Evolutionary conservation across 2,329 filamentous ascomycete genomes (phyloP).

Genomic region (Ophioceras dolichostomum): DNA sequence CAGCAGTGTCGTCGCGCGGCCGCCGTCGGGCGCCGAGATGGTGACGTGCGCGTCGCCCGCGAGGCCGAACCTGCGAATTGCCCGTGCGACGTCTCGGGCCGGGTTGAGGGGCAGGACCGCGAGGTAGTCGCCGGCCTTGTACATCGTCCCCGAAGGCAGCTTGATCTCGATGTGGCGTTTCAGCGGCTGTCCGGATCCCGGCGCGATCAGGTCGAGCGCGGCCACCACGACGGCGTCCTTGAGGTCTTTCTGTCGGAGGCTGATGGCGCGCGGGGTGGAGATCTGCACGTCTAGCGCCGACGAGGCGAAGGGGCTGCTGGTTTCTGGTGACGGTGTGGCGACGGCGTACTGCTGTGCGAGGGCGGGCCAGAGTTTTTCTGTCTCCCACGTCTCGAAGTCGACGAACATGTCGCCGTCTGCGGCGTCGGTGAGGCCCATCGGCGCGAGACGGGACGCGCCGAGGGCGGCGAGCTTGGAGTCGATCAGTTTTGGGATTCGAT

Average conservation of each 20-base stretch:
- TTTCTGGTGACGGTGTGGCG: no score
- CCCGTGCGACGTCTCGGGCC: slow-evolving; percentile 45
- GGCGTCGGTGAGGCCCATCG: slow-evolving; percentile 46
- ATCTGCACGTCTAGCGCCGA: slow-evolving; percentile 32
- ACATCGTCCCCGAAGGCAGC: slow-evolving; percentile 46
- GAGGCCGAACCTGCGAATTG: slow-evolving; percentile 52
- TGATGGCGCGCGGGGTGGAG: slow-evolving; percentile 38
- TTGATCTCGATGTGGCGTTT: slow-evolving; percentile 58
- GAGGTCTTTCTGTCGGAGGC: slow-evolving; percentile 52
- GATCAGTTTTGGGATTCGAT: slow-evolving; percentile 52
- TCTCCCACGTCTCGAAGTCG: slow-evolving; percentile 56
- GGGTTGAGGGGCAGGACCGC: slow-evolving; percentile 63
- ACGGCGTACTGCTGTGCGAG: slow-evolving; percentile 30
- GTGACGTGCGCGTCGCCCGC: slow-evolving; percentile 57
- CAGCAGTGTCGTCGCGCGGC: slow-evolving; percentile 32
- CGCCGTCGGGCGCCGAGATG: slow-evolving; percentile 39
- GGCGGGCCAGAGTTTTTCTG: slow-evolving; percentile 36
- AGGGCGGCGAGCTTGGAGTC: slow-evolving; percentile 38
- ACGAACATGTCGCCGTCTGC: slow-evolving; percentile 53
- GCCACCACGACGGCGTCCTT: slow-evolving; percentile 46
- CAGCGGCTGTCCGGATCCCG: slow-evolving; percentile 6
- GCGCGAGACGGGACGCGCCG: slow-evolving; percentile 32
- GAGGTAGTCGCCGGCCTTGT: slow-evolving; percentile 65
- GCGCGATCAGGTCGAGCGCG: slow-evolving; percentile 31
- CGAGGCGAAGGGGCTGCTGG: no score